Evolutionary conservation across 2,329 filamentous ascomycete species (phyloP).

Genomic region (Ascochyta rabiei): DNA sequence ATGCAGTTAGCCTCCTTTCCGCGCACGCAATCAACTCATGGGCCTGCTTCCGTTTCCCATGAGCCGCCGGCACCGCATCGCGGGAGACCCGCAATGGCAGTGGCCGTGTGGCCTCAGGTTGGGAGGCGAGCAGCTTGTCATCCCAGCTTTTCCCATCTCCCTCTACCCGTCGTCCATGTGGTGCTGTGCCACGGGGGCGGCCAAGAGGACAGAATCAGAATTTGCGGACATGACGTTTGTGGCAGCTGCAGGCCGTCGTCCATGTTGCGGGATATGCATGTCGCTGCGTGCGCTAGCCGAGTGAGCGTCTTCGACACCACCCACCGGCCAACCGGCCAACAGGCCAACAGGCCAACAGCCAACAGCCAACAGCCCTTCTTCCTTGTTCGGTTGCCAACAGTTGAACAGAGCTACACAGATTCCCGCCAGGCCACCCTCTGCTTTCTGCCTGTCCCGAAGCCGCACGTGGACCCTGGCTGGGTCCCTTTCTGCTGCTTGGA

Average conservation of each 20-base stretch:
- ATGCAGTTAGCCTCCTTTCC: constrained; percentile 13
- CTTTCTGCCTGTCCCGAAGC: constrained; percentile 15
- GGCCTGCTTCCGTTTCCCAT: constrained; percentile 4
- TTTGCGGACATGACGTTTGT: constrained; percentile 19
- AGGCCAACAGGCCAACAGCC: too few relatives aligned
- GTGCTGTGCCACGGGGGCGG: not conserved
- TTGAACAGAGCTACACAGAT: constrained; percentile 13
- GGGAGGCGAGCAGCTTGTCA: not conserved
- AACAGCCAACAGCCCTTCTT: constrained; percentile 5
- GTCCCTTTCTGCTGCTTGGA: constrained; percentile 15
- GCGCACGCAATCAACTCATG: constrained; percentile 17
- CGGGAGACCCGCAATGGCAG: not conserved
- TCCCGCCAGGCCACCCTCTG: constrained; percentile 20
- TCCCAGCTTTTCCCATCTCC: not conserved
- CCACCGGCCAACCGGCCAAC: not conserved
- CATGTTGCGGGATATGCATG: constrained; percentile 5
- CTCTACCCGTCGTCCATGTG: not conserved
- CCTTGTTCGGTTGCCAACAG: constrained; percentile 15
- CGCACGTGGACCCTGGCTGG: constrained; percentile 27
- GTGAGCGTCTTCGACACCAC: constrained; percentile 12
- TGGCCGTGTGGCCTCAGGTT: not conserved
- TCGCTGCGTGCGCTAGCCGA: constrained; percentile 3
- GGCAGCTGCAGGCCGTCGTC: constrained; percentile 13
- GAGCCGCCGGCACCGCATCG: constrained; percentile 1
- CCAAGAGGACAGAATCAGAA: constrained; percentile 1